A percentile compares a stretch with the other conserved stretches of the same genome.
These are phyloP conservation scores for Ophiostoma ulmi DNA, from an alignment of 2,329 filamentous ascomycete species.

Conservation along the genomic window DNA sequence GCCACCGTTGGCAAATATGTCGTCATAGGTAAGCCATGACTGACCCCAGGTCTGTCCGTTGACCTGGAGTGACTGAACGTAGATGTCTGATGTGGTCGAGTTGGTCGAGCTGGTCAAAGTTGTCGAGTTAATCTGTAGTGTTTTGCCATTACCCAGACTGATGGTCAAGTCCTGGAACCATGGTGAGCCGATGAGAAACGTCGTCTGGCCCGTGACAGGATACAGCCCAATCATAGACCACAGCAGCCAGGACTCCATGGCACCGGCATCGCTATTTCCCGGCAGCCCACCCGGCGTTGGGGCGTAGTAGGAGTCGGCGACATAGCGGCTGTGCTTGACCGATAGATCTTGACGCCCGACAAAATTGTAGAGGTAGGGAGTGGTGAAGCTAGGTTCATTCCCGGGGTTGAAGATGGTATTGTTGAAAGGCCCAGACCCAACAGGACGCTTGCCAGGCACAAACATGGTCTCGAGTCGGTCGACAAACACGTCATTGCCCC, in stretches of 20 bases:
- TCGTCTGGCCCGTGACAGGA: conserved; percentile 63
- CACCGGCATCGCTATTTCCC: conserved; percentile 66
- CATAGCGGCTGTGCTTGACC: conserved; percentile 52
- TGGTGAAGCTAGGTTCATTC: conserved; percentile 63
- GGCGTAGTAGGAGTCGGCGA: conserved; percentile 57
- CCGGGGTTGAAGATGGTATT: conserved; percentile 44
- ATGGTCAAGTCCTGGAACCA: conserved; percentile 59
- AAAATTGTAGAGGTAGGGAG: conserved; percentile 66
- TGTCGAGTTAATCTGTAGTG: background rate
- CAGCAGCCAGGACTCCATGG: conserved; percentile 66
- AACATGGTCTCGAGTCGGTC: conserved; percentile 58
- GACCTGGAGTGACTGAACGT: background rate
- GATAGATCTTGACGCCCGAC: conserved; percentile 57
- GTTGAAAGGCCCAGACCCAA: conserved; percentile 27
- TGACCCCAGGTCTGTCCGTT: background rate
- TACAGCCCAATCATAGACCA: conserved; percentile 67
- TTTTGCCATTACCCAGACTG: conserved; percentile 47
- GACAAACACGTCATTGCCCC: conserved; percentile 46
- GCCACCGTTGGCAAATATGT: background rate
- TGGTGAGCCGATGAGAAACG: conserved; percentile 59
- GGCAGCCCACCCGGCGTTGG: conserved; percentile 54
- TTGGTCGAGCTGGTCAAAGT: background rate
- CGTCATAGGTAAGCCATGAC: conserved; percentile 1
- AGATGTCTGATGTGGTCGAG: background rate
- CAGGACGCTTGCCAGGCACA: conserved; percentile 41